Evolutionary conservation across 345 rosid species (phyloP).

Genomic region (Eucalyptus sideroxylon): DNA sequence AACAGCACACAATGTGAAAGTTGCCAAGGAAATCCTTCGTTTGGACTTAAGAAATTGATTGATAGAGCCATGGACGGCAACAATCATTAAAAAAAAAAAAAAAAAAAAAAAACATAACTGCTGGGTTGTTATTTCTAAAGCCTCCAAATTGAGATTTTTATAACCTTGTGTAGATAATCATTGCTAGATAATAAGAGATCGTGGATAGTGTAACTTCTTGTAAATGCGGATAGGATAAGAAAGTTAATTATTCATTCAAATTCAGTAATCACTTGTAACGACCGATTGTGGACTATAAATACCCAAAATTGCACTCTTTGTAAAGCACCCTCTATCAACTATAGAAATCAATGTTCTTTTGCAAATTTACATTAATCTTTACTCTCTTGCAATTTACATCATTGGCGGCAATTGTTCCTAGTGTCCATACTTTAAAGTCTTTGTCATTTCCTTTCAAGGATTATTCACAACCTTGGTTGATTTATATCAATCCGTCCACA

Average conservation of each 20-base stretch:
- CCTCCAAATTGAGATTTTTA: background rate
- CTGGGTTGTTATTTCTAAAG: background rate
- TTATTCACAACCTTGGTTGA: background rate
- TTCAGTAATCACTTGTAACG: background rate
- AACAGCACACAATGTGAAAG: background rate
- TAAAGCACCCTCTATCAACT: background rate
- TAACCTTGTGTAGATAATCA: background rate
- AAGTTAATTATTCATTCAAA: background rate
- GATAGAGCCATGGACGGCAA: background rate
- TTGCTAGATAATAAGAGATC: background rate
- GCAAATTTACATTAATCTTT: background rate
- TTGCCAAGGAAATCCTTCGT: background rate
- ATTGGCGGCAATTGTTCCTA: background rate
- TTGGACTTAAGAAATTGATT: background rate
- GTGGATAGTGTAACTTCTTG: background rate
- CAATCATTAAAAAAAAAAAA: background rate
- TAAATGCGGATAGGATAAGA: background rate
- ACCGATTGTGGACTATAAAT: background rate
- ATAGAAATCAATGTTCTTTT: background rate
- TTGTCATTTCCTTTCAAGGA: background rate
- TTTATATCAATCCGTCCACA: background rate
- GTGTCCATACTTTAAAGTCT: background rate
- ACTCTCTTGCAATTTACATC: background rate
- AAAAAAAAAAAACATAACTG: background rate
- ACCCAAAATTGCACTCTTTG: background rate